phyloP scores from a whole-genome alignment of 202 grass and related monocot species.

The Thinopyrum obtusiflorum region DNA sequence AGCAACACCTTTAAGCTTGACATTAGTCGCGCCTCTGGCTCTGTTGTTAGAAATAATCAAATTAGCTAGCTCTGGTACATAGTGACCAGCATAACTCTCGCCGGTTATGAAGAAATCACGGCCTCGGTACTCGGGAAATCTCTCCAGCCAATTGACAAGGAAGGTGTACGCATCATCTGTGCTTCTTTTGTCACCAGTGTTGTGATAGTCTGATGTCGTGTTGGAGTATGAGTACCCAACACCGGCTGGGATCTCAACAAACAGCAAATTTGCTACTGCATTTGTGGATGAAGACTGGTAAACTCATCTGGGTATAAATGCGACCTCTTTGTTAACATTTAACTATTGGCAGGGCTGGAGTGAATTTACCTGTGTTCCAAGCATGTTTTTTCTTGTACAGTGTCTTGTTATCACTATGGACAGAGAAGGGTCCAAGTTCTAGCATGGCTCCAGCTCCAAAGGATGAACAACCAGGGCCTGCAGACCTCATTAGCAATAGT shows the following conservation, averaged over 20 bases:
- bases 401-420: conserved; percentile 61
- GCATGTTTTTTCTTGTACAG: conserved; percentile 50
- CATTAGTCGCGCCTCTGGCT: conserved; percentile 14
- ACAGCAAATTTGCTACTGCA: conserved; percentile 67
- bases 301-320: conserved; percentile 1
- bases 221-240: conserved; percentile 78
- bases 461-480: conserved; percentile 71
- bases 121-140: conserved; percentile 41
- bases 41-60: conserved; percentile 48
- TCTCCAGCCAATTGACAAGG: conserved; percentile 59
- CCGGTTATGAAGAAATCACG: conserved; percentile 66
- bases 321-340: conserved; percentile 22
- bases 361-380: conserved; percentile 59
- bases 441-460: conserved; percentile 67
- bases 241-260: conserved; percentile 57
- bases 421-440: conserved; percentile 71
- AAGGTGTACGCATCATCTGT: conserved; percentile 51
- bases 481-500: conserved; percentile 8
- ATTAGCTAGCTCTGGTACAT: conserved; percentile 61
- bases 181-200: conserved; percentile 48
- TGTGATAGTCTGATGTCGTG: conserved; percentile 74
- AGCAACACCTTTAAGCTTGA: conserved; percentile 64
- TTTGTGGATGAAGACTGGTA: conserved; percentile 23
- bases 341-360: conserved; percentile 3
- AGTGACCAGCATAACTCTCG: conserved; percentile 63